Percentiles rank a stretch among this genome's conserved stretches.
These are phyloP conservation scores for Neurospora sp. DNA, from an alignment of 495 filamentous ascomycete species.

Conservation along the genomic window DNA sequence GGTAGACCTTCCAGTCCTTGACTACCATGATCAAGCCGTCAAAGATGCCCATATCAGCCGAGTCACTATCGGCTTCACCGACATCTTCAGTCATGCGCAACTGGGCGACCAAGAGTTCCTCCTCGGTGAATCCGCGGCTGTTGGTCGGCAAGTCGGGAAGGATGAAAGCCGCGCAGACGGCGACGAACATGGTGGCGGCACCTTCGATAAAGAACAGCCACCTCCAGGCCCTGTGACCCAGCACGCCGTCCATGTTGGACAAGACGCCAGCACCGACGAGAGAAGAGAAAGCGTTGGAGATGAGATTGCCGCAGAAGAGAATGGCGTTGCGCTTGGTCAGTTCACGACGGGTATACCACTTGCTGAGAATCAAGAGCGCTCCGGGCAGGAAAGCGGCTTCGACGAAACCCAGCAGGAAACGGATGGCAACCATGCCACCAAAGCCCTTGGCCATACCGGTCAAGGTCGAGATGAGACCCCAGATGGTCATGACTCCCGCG, in stretches of 20 bases:
- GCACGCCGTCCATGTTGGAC: constrained; percentile 38
- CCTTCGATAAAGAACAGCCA: constrained; percentile 64
- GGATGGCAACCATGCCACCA: constrained; percentile 48
- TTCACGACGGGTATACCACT: constrained; percentile 48
- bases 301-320: constrained; percentile 50
- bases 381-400: constrained; percentile 38
- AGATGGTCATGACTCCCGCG: constrained; percentile 50
- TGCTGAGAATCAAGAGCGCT: constrained; percentile 38
- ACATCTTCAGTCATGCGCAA: constrained; percentile 67
- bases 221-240: constrained; percentile 40
- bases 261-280: constrained; percentile 49
- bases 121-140: constrained; percentile 55
- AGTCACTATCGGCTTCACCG: constrained; percentile 58
- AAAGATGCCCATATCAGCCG: constrained; percentile 46
- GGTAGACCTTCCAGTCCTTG: constrained; percentile 58
- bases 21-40: constrained; percentile 62
- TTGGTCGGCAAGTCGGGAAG: constrained; percentile 68
- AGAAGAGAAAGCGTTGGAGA: constrained; percentile 52
- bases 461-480: constrained; percentile 58
- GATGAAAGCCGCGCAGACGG: constrained; percentile 43
- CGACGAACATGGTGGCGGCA: constrained; percentile 35
- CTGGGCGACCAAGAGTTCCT: constrained; percentile 55
- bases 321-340: constrained; percentile 45
- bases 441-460: constrained; percentile 50
- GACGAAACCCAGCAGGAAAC: constrained; percentile 60